Evolutionary conservation across 2,329 filamentous ascomycete species (phyloP).

Genomic region (Cryphonectria japonica): DNA sequence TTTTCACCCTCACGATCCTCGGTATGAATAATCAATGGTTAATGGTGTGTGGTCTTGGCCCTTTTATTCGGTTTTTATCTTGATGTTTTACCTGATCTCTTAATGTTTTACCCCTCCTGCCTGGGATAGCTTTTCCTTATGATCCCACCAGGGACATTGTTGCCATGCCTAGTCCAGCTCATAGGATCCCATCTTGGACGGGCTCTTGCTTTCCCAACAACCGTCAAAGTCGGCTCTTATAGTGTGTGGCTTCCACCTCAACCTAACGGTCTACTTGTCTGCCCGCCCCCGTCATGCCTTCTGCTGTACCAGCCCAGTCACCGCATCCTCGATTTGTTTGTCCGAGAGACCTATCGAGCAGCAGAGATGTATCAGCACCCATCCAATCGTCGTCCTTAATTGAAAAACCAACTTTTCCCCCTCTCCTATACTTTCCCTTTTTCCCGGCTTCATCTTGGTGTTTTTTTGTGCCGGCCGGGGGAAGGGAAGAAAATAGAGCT

Average conservation of each 20-base stretch:
- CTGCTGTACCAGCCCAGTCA: conserved; percentile 57
- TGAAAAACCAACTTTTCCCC: background rate
- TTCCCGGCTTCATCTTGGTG: background rate
- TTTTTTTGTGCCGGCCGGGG: background rate
- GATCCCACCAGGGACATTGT: background rate
- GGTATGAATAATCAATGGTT: background rate
- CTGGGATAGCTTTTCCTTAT: background rate
- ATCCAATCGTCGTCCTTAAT: background rate
- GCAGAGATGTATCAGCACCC: background rate
- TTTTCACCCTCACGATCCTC: background rate
- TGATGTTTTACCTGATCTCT: background rate
- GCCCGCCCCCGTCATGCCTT: conserved; percentile 31
- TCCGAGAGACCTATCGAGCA: conserved; percentile 52
- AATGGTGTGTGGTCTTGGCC: background rate
- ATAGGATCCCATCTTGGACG: too few relatives aligned
- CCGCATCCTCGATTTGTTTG: conserved; percentile 64
- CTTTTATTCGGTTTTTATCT: background rate
- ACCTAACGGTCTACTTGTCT: background rate
- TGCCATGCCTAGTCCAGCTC: too few relatives aligned
- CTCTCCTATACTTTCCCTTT: background rate
- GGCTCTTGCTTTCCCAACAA: too few relatives aligned
- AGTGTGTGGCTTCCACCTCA: conserved; percentile 26
- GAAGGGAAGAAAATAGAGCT: background rate
- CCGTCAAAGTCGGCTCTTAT: conserved; percentile 18
- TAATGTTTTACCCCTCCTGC: background rate